A percentile compares a stretch with the other conserved stretches of the same genome.
Conservation (phyloP, 495 filamentous ascomycete species). For the Hypomontagnella monticulosa region DNA sequence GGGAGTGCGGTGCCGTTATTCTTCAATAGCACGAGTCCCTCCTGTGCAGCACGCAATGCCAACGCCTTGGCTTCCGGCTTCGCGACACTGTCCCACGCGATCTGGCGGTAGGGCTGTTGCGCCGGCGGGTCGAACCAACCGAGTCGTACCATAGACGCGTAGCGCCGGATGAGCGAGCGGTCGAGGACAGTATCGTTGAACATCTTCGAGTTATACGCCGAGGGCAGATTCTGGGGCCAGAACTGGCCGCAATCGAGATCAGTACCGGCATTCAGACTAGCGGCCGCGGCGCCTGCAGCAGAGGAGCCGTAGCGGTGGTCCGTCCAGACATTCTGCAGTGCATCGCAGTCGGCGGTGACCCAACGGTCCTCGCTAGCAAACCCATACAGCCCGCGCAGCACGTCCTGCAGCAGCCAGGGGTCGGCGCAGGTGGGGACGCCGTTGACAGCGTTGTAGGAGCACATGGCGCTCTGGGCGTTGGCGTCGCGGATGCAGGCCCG, state of each 20-base stretch:
- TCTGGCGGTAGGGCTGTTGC: constrained; percentile 58
- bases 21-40: constrained; percentile 69
- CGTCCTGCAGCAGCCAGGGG: constrained; percentile 64
- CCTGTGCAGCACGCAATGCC: constrained; percentile 66
- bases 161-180: constrained; percentile 63
- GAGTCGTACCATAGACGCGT: constrained; percentile 62
- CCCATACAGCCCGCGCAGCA: constrained; percentile 64
- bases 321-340: constrained; percentile 65
- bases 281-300: constrained; percentile 59
- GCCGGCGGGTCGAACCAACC: constrained; percentile 68
- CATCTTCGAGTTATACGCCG: constrained; percentile 47
- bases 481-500: constrained; percentile 63
- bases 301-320: constrained; percentile 63
- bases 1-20: constrained; percentile 66
- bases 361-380: constrained; percentile 63
- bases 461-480: constrained; percentile 67
- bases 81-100: constrained; percentile 63
- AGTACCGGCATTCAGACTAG: constrained; percentile 66
- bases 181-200: constrained; percentile 57
- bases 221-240: constrained; percentile 61
- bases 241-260: constrained; percentile 70
- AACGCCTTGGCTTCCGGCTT: constrained; percentile 62
- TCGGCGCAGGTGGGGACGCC: constrained; percentile 67
- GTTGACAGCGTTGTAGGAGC: constrained; percentile 70
- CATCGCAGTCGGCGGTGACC: constrained; percentile 67